phyloP scores from a whole-genome alignment of 1,284 basidiomycete species.

The Sanghuangporus weigelae region DNA sequence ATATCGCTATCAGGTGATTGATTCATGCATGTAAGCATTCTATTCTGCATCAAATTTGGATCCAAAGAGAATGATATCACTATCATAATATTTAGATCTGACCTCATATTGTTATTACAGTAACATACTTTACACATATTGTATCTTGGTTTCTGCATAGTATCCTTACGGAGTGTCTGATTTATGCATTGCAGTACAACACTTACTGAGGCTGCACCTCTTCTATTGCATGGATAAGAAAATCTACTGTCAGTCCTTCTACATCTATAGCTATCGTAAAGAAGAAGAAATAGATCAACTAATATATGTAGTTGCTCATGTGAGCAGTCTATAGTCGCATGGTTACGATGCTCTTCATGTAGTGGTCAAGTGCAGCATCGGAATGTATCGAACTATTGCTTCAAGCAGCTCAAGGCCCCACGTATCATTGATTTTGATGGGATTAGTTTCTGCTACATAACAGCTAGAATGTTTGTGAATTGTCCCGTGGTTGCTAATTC shows the following conservation, averaged over 20 bases:
- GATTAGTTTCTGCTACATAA: constrained; percentile 87
- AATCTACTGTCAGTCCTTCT: constrained; percentile 72
- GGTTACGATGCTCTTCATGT: constrained; percentile 76
- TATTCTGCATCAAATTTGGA: too few species aligned
- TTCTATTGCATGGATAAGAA: too few species aligned
- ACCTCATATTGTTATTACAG: too few species aligned
- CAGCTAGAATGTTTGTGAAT: constrained; percentile 77
- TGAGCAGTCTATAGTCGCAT: constrained; percentile 85
- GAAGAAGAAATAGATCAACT: constrained; percentile 77
- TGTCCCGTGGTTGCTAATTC: constrained; percentile 75
- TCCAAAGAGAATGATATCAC: too few species aligned
- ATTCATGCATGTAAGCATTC: too few species aligned
- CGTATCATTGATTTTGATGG: constrained; percentile 82
- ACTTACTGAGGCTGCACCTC: too few species aligned
- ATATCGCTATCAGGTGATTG: too few species aligned
- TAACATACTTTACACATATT: too few species aligned
- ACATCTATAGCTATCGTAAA: constrained; percentile 73
- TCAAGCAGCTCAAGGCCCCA: constrained; percentile 92
- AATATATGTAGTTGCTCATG: constrained; percentile 85
- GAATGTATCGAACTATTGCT: constrained; percentile 67
- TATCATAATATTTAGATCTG: too few species aligned
- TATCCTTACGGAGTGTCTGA: too few species aligned
- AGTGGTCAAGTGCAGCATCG: constrained; percentile 65
- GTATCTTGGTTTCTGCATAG: too few species aligned
- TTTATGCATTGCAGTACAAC: too few species aligned